Evolutionary conservation across 2,329 filamentous ascomycete species (phyloP).

Genomic region (Aspergillus alliaceus): DNA sequence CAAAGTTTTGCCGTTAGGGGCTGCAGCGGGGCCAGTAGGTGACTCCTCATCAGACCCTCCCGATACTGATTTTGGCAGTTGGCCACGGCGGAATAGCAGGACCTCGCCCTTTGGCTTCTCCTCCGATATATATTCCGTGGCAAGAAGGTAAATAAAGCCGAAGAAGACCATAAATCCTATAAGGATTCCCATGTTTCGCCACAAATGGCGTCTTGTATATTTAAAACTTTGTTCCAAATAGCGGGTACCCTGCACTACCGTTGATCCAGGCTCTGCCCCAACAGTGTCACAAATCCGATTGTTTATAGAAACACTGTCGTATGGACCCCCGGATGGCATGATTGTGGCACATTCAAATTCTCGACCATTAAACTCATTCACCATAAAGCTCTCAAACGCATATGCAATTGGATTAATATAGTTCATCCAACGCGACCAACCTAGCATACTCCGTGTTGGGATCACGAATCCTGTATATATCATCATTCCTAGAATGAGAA

Average conservation of each 20-base stretch:
- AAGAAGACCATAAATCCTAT: conserved; percentile 65
- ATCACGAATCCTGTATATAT: conserved; percentile 54
- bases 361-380: conserved; percentile 75
- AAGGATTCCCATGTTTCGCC: conserved; percentile 70
- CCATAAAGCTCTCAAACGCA: conserved; percentile 75
- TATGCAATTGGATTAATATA: conserved; percentile 79
- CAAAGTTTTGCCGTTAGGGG: conserved; percentile 29
- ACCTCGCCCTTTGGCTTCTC: conserved; percentile 77
- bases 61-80: neutral
- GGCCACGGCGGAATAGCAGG: conserved; percentile 68
- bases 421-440: conserved; percentile 81
- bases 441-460: conserved; percentile 62
- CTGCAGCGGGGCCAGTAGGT: neutral
- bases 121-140: conserved; percentile 62
- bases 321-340: conserved; percentile 44
- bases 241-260: conserved; percentile 56
- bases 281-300: conserved; percentile 59
- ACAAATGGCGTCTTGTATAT: conserved; percentile 61
- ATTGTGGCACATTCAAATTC: conserved; percentile 54
- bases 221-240: conserved; percentile 58
- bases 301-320: conserved; percentile 29
- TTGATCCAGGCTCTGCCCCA: conserved; percentile 56
- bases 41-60: conserved; percentile 1
- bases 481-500: conserved; percentile 46
- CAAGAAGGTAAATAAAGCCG: conserved; percentile 61